Percentiles rank a stretch among this genome's conserved stretches.
Evolutionary conservation across 2,329 filamentous ascomycete genomes (phyloP).

Genomic region (Colletotrichum sp.): DNA sequence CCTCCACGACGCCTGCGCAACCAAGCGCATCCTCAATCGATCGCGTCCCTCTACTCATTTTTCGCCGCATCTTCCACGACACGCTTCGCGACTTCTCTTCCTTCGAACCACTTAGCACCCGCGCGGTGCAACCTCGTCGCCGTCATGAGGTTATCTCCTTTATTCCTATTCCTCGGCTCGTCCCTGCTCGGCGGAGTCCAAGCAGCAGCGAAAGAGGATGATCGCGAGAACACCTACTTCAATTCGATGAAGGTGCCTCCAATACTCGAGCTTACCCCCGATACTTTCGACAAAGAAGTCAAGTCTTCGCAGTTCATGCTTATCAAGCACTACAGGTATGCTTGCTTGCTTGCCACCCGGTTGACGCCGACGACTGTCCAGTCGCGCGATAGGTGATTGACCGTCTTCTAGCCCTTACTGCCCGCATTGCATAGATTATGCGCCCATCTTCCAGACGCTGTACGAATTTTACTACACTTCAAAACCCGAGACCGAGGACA

Average conservation of each 20-base stretch:
- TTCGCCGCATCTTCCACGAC: not conserved
- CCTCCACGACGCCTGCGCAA: conserved; percentile 7
- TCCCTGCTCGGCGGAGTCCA: conserved; percentile 45
- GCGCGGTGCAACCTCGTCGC: conserved; percentile 17
- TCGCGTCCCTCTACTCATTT: not conserved
- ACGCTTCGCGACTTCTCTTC: not conserved
- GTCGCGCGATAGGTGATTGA: not conserved
- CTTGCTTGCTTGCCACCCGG: not conserved
- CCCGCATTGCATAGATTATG: conserved; percentile 78
- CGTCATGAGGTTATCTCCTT: conserved; percentile 49
- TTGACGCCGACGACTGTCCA: not conserved
- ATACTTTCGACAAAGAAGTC: conserved; percentile 61
- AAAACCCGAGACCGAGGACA: conserved; percentile 64
- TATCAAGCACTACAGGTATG: conserved; percentile 72
- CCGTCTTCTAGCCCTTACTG: conserved; percentile 56
- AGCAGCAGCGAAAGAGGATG: conserved; percentile 40
- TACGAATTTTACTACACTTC: conserved; percentile 97
- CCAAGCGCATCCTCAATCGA: not conserved
- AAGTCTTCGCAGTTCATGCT: conserved; percentile 58
- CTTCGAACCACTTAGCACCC: not conserved
- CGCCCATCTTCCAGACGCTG: conserved; percentile 86
- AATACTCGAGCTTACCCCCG: conserved; percentile 62
- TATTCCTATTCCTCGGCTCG: conserved; percentile 53
- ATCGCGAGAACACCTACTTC: conserved; percentile 59
- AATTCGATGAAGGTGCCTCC: conserved; percentile 72